phyloP scores from a whole-genome alignment of 148 eudicot species.

The Euryodendron excelsum region DNA sequence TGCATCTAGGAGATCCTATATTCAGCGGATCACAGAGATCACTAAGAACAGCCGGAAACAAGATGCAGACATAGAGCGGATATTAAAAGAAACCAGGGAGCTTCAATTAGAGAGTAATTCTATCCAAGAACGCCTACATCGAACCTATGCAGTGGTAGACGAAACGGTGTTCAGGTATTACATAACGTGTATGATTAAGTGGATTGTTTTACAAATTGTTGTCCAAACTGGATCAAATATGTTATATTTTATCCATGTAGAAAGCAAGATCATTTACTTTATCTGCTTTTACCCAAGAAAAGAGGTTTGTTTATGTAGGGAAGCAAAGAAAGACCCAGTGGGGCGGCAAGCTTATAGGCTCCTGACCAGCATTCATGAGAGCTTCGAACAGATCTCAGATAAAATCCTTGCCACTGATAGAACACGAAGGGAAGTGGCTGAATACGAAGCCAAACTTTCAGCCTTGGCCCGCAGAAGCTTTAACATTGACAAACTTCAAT shows the following conservation, averaged over 20 bases:
- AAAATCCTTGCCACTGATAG: slow-evolving; percentile 54
- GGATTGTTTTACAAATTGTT: neutral
- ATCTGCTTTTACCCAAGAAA: neutral
- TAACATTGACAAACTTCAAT: slow-evolving; percentile 51
- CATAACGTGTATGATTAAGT: neutral
- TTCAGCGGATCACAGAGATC: slow-evolving; percentile 58
- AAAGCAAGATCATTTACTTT: neutral
- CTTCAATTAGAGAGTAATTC: slow-evolving; percentile 72
- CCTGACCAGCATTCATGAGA: slow-evolving; percentile 57
- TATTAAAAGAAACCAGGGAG: slow-evolving; percentile 69
- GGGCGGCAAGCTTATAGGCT: slow-evolving; percentile 54
- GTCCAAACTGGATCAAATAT: neutral
- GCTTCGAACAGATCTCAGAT: slow-evolving; percentile 59
- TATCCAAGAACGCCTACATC: slow-evolving; percentile 67
- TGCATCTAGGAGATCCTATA: slow-evolving; percentile 59
- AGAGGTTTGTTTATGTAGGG: slow-evolving; percentile 37
- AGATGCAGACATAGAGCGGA: slow-evolving; percentile 56
- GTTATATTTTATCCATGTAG: neutral
- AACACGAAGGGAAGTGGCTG: slow-evolving; percentile 50
- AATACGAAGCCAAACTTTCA: slow-evolving; percentile 60
- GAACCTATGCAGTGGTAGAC: slow-evolving; percentile 64
- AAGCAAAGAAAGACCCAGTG: slow-evolving; percentile 57
- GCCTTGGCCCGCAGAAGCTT: slow-evolving; percentile 38
- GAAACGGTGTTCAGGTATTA: slow-evolving; percentile 59
- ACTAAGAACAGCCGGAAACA: slow-evolving; percentile 76